Conservation (phyloP, 2,329 filamentous ascomycete species). For the Epichloe brachyelytri region DNA sequence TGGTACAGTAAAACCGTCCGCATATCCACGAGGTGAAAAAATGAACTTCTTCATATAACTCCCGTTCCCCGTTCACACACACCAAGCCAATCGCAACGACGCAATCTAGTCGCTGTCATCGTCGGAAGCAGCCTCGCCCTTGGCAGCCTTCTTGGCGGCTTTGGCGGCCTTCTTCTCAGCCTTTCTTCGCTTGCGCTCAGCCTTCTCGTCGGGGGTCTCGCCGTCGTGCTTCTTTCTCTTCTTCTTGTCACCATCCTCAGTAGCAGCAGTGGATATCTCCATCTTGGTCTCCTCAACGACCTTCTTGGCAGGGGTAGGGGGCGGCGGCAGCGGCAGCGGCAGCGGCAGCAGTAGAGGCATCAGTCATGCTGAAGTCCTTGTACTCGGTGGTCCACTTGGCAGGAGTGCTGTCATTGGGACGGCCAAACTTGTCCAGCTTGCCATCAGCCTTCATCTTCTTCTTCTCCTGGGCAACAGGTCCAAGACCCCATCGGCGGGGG, state of each 20-base stretch:
- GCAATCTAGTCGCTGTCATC: constrained; percentile 18
- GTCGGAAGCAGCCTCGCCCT: constrained; percentile 38
- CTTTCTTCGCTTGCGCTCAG: constrained; percentile 46
- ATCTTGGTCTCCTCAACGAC: constrained; percentile 24
- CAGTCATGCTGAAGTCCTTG: constrained; percentile 67
- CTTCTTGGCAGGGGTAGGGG: constrained; percentile 14
- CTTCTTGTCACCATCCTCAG: constrained; percentile 46
- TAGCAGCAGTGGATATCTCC: constrained; percentile 21
- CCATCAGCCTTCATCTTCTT: constrained; percentile 99
- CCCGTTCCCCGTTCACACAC: background rate
- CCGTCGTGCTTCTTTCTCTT: constrained; percentile 74
- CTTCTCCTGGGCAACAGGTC: constrained; percentile 87
- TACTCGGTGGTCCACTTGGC: constrained; percentile 88
- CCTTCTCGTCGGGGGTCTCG: constrained; percentile 57
- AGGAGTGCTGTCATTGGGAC: constrained; percentile 83
- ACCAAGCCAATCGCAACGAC: background rate
- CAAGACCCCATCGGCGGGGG: constrained; percentile 91
- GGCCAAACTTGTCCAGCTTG: constrained; percentile 96
- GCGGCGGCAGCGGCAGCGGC: constrained; percentile 28
- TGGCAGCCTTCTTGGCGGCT: constrained; percentile 40
- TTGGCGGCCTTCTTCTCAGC: constrained; percentile 48
- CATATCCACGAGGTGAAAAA: constrained; percentile 7
- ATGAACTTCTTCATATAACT: background rate
- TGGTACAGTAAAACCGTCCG: constrained; percentile 12
- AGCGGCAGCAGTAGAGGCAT: constrained; percentile 29